Base-by-base conservation (phyloP, 192 early-diverging fungal genomes). In the Dispira parvispora region DNA sequence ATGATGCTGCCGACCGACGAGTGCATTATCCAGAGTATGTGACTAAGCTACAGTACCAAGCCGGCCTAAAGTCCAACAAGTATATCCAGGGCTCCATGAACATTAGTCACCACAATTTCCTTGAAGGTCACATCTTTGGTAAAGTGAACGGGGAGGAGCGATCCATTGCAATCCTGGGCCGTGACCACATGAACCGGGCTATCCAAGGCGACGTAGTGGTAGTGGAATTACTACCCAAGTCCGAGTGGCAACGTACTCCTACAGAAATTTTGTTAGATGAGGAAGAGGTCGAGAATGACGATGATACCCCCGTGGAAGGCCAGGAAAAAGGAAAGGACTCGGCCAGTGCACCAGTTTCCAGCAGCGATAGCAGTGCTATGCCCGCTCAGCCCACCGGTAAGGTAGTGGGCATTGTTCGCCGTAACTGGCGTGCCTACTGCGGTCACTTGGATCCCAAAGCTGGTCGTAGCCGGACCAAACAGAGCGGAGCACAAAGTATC, bases 401-500 rank as follows among this genome's bases (percentile, higher is more conserved):
- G 56, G 81, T 99, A 4, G 92, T 99, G 12, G 91, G 91, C 14
- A 84, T 99, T 49, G 88, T 99, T 67, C 86, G 90, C 60, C 87
- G 90, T 61, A 94, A 93, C 74, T 97, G 94, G 92, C 77, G 91
- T 63, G 85, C 87, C 46, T 89, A 88, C 67, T 98, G 96, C 71
- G 92, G 91, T 38, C 92, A 87, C 55, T 84, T 96, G 43, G 89
- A 88, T 52, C 78, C 80, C 45, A 76, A 86, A 70, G 80, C 81
- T 45, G 66, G 82, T 25, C 63, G 80, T 67, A 77, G 69, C 32
- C 75, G 75, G n/a, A 66, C 75, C 25, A 78, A 81, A 14, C 76
- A 81, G 11, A 80, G 75, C 14, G 75, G 45, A 53, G 71, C 68
- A 12, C 72, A 70, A 8, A 80, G 77, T 63, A 88, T 97, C 13